Base-by-base conservation (phyloP, 78 protist genomes). In the Andalucia godoyi region DNA sequence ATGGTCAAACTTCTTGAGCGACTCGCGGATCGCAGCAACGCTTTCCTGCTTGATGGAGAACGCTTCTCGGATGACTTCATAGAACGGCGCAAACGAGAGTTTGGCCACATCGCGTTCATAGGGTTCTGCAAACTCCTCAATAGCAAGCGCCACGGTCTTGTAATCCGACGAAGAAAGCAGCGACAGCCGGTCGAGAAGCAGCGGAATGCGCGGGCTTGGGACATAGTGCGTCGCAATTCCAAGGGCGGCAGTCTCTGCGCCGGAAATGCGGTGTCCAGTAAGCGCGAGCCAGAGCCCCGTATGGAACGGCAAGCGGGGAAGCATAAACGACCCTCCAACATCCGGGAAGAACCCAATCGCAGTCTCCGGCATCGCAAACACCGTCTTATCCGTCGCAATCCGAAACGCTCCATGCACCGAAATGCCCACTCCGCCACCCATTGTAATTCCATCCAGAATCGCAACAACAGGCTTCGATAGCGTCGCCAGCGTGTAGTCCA, bases 301-400 rank as follows among this genome's bases (percentile, higher is more conserved):
- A 12, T 21, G 23, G 27, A 64, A 33, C 18, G 61, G 67, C 18
- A 55, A 30, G 21, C 25, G 21, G 21, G 36, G n/a, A 7, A 10
- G n/a, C 50, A 53, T 5, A 18, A 21, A 53, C 6, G 65, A 23
- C 46, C 84, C 91, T 57, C 90, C 87, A 0, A 80, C 91, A 46
- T 81, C 91, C 32, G 84, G 75, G 67, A 86, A 86, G 25, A 55
- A 55, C 21, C 60, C 60, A 55, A 55, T 55, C 21, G 21, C 25
- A 55, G 74, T 72, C 54, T 88, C 94, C 12, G 94, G 94, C 91
- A 88, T 85, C 25, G 91, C 91, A 51, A 88, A 83, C 15, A 85
- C 41, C 0, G 94, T 74, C 30, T n/a, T 68, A 41, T 88, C 90
- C 1, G 94, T 85, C 5, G 77, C 86, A 32, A 88, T 71, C 17